Evolutionary conservation across 2,329 filamentous ascomycete species (phyloP).

Genomic region (Cladosporium oxysporum): DNA sequence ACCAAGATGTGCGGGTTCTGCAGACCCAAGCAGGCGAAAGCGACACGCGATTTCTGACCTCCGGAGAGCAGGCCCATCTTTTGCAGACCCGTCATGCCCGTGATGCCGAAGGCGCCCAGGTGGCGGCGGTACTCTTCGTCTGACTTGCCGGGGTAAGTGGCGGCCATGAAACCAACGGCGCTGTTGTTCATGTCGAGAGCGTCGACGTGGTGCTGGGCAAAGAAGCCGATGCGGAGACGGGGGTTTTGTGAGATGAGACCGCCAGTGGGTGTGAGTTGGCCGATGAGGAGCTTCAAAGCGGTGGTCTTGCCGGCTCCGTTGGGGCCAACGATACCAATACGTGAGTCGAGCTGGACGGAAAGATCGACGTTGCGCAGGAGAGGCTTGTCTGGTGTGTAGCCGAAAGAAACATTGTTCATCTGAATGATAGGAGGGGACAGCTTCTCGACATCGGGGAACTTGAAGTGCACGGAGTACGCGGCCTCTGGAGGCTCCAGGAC

Average conservation of each 20-base stretch:
- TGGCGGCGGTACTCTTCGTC: constrained; percentile 97
- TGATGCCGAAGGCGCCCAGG: constrained; percentile 81
- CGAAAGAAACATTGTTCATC: constrained; percentile 90
- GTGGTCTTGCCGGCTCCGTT: constrained; percentile 99
- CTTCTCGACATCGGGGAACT: constrained; percentile 96
- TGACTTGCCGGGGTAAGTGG: constrained; percentile 82
- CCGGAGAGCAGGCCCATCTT: constrained; percentile 93
- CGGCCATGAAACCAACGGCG: constrained; percentile 95
- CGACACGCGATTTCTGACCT: constrained; percentile 97
- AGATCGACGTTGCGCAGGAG: constrained; percentile 86
- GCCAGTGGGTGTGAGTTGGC: constrained; percentile 72
- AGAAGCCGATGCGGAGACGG: constrained; percentile 89
- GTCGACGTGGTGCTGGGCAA: constrained; percentile 97
- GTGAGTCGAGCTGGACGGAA: constrained; percentile 95
- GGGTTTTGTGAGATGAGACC: constrained; percentile 88
- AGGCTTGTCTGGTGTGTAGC: constrained; percentile 77
- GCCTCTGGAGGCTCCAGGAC: constrained; percentile 85
- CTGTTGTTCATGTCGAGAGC: constrained; percentile 86
- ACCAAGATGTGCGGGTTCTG: constrained; percentile 96
- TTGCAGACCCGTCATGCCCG: constrained; percentile 92
- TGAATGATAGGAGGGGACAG: constrained; percentile 96
- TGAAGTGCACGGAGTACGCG: constrained; percentile 95
- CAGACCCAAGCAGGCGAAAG: constrained; percentile 92
- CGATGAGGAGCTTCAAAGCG: constrained; percentile 94
- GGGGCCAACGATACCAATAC: constrained; percentile 98